Evolutionary conservation across 129 eudicot genomes (phyloP).

Genomic region (Mikania micrantha): DNA sequence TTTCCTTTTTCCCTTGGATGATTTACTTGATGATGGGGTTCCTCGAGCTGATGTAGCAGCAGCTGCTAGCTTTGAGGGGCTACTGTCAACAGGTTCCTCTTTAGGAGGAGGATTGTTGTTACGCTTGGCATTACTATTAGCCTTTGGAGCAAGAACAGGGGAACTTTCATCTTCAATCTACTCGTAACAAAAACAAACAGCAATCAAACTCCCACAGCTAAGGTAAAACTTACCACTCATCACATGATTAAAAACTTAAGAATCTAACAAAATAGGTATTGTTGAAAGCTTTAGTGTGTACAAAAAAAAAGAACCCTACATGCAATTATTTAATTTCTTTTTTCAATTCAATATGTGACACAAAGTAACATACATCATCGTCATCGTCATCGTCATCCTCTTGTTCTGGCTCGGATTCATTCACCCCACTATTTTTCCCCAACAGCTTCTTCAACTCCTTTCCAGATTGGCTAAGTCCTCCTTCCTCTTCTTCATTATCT

Average conservation of each 20-base stretch:
- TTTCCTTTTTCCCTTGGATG: conserved; percentile 85
- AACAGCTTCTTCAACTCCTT: conserved; percentile 90
- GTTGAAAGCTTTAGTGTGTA: background rate
- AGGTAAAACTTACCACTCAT: background rate
- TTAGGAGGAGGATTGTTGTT: conserved; percentile 48
- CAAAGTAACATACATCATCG: conserved; percentile 59
- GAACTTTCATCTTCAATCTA: conserved; percentile 86
- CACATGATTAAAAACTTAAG: background rate
- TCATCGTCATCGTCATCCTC: conserved; percentile 74
- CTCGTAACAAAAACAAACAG: conserved; percentile 3
- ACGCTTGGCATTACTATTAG: conserved; percentile 25
- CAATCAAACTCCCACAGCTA: background rate
- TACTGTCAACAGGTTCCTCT: conserved; percentile 79
- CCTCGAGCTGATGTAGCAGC: conserved; percentile 50
- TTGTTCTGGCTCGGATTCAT: conserved; percentile 87
- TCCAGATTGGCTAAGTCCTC: conserved; percentile 94
- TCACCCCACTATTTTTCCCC: conserved; percentile 65
- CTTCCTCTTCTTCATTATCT: conserved; percentile 72
- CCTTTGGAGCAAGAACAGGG: conserved; percentile 80
- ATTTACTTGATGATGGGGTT: conserved; percentile 55
- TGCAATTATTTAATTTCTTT: background rate
- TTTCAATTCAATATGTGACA: background rate
- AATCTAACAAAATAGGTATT: background rate
- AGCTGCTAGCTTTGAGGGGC: conserved; percentile 46
- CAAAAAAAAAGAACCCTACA: background rate